Evolutionary conservation across 352 stramenopile genomes (phyloP), one percentile per base, ranked within the genome.

Genomic region (Phytopythium ostracodes): DNA sequence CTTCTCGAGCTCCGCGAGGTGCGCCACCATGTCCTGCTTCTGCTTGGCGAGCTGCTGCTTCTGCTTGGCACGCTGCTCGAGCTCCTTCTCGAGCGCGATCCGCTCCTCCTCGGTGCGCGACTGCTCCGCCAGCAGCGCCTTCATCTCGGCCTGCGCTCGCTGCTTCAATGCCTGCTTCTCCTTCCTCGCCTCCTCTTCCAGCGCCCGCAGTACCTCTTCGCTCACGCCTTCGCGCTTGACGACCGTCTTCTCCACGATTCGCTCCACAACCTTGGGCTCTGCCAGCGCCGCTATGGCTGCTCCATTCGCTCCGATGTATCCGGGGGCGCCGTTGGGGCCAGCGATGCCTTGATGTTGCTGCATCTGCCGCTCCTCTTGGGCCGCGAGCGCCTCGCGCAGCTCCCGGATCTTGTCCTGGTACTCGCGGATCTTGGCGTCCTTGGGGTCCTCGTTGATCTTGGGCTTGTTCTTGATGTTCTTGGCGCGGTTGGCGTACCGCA

Each of bases 391-490:
- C 29, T 33, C 29, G 29, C 29, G 29, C 7, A 33, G 29, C 29
- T 33, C 29, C 4, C 29, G 29, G 70, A 99, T 99, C 67, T 99
- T 91, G 25, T 99, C 91, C 70, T 98, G 94, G 64, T 98, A 98
- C 71, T 99, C 93, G 25, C 92, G 81, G 35, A 99, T 94, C 90
- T 98, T 98, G 20, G 96, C 89, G 66, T 99, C 96, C 65, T 99
- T 99, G 0, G 95, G 94, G 66, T 99, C 97, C 69, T 99, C 94
- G 68, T 99, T 99, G 57, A 99, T 98, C 62, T 98, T 96, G 2
- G 97, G 96, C 60, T 98, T 98, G 78, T 99, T 99, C 68, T 99
- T 99, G 73, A 99, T 99, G 73, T 99, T 99, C 85, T 99, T 99
- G 36, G 97, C 97, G 27, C 97, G 91, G 71, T 96, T 98, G 10